These are phyloP conservation scores for Solanum hybrid DNA, from an alignment of 305 asterid genomes.

Conservation along the genomic window DNA sequence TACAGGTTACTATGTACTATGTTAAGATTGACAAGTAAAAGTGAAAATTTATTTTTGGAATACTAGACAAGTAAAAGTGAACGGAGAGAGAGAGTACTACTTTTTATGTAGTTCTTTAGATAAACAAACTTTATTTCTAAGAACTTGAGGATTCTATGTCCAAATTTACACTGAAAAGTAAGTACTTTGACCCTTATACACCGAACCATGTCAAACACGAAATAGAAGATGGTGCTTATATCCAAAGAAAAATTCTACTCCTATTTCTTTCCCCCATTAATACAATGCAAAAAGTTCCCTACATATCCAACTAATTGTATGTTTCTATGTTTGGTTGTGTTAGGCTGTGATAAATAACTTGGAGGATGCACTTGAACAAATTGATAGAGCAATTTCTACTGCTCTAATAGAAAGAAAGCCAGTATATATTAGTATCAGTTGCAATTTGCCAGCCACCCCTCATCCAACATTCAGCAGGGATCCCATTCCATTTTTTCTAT, in stretches of 20 bases:
- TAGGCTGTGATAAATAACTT: constrained; percentile 56
- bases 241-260: neutral
- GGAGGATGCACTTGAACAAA: constrained; percentile 56
- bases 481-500: constrained; percentile 49
- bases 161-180: neutral
- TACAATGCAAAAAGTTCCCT: neutral
- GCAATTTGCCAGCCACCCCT: constrained; percentile 52
- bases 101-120: neutral
- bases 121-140: neutral
- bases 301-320: neutral
- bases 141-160: neutral
- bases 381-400: constrained; percentile 54
- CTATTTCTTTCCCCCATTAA: neutral
- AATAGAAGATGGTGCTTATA: neutral
- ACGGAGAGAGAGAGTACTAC: neutral
- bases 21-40: neutral
- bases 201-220: neutral
- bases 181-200: neutral
- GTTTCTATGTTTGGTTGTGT: neutral
- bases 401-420: constrained; percentile 66
- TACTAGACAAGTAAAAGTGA: neutral
- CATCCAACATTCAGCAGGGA: constrained; percentile 50
- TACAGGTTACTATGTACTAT: too few species aligned
- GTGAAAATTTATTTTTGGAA: too few species aligned
- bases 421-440: constrained; percentile 50